Conservation (phyloP, 2,329 filamentous ascomycete genomes). For the Pyrenochaeta sp. region DNA sequence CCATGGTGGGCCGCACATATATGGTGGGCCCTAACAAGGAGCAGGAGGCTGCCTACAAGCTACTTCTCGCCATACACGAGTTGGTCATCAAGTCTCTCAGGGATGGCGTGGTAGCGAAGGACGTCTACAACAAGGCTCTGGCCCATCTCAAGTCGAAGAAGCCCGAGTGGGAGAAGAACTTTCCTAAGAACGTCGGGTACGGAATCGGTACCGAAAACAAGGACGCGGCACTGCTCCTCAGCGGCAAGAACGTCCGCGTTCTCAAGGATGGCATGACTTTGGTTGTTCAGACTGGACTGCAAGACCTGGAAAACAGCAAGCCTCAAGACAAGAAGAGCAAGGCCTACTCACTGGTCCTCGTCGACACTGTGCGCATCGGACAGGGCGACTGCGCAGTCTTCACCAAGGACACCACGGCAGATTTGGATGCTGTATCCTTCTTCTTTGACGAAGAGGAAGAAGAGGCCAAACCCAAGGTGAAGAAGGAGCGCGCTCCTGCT, state of each 20-base stretch:
- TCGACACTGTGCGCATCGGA: constrained; percentile 91
- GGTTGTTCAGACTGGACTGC: constrained; percentile 86
- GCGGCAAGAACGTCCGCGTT: constrained; percentile 80
- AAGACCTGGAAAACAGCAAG: constrained; percentile 84
- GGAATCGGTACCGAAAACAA: constrained; percentile 92
- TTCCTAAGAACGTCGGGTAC: constrained; percentile 88
- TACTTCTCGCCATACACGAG: constrained; percentile 84
- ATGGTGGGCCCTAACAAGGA: constrained; percentile 96
- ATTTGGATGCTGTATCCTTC: constrained; percentile 94
- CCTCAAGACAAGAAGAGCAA: constrained; percentile 90
- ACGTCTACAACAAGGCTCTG: constrained; percentile 89
- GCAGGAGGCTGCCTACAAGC: constrained; percentile 93
- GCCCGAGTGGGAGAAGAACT: constrained; percentile 93
- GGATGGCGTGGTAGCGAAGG: constrained; percentile 85
- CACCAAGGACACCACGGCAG: constrained; percentile 89
- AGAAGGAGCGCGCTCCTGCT: constrained; percentile 84
- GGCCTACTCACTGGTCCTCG: constrained; percentile 86
- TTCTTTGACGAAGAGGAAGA: constrained; percentile 97
- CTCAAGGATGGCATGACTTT: constrained; percentile 98
- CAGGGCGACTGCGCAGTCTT: constrained; percentile 82
- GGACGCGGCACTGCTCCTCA: constrained; percentile 83
- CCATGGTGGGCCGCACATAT: constrained; percentile 90
- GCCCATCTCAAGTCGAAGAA: constrained; percentile 85
- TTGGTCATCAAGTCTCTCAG: constrained; percentile 89
- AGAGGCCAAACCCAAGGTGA: constrained; percentile 84